Conservation (phyloP, 208 protist genomes). For the Trypanosoma mega region DNA sequence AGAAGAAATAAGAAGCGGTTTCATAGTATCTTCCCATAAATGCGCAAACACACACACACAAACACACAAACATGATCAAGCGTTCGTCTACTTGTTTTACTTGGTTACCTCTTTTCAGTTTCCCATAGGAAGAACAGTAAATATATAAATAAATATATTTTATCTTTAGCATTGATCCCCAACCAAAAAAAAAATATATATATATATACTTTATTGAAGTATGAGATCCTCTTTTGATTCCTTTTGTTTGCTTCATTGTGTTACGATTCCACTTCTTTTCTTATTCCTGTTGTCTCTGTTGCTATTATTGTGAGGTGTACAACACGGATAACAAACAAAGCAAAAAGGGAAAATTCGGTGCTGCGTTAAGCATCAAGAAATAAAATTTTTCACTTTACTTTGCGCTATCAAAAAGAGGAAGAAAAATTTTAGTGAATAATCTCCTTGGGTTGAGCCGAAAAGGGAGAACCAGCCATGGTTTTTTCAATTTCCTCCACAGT, state of each 20-base stretch:
- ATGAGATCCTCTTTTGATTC: slow-evolving; percentile 3
- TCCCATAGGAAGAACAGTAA: too few species aligned
- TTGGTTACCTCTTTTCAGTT: too few species aligned
- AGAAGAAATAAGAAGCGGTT: too few species aligned
- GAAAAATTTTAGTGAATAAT: slow-evolving; percentile 44
- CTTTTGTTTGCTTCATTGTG: slow-evolving; percentile 2
- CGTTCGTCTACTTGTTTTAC: too few species aligned
- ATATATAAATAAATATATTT: not conserved
- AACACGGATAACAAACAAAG: too few species aligned
- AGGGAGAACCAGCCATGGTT: slow-evolving; percentile 76
- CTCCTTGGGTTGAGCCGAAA: slow-evolving; percentile 58
- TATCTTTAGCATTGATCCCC: not conserved
- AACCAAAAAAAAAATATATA: slow-evolving; percentile 6
- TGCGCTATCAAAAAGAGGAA: not conserved
- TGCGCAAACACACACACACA: too few species aligned
- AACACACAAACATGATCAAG: too few species aligned
- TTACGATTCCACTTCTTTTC: not conserved
- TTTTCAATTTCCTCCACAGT: slow-evolving; percentile 86
- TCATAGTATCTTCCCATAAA: too few species aligned
- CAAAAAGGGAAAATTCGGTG: too few species aligned
- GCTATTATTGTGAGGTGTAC: too few species aligned
- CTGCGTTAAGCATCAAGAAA: too few species aligned
- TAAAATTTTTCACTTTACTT: not conserved
- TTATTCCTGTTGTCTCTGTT: not conserved
- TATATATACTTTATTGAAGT: not conserved